Percentiles rank a stretch among this genome's conserved stretches.
phyloP scores from a whole-genome alignment of 768 basidiomycete genomes.

The Pulveroboletus frians region DNA sequence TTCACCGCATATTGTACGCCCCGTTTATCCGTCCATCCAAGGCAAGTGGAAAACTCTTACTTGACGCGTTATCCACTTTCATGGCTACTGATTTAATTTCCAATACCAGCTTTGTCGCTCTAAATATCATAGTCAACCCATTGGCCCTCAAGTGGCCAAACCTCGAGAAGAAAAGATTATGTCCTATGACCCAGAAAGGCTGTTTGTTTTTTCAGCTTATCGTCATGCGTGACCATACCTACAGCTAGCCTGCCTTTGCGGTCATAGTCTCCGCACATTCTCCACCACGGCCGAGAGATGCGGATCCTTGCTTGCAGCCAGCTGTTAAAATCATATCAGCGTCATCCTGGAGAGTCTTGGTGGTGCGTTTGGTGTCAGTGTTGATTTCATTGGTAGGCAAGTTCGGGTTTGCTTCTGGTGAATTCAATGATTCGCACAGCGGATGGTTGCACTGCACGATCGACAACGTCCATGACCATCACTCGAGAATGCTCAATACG shows the following conservation, averaged over 20 bases:
- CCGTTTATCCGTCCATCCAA: constrained; percentile 89
- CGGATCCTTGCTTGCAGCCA: constrained; percentile 91
- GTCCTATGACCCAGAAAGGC: background rate
- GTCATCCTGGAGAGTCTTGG: constrained; percentile 82
- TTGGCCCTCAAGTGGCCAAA: constrained; percentile 77
- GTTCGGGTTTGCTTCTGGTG: constrained; percentile 27
- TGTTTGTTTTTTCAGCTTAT: constrained; percentile 55
- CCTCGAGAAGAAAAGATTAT: constrained; percentile 77
- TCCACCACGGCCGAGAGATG: constrained; percentile 93
- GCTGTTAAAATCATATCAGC: constrained; percentile 82
- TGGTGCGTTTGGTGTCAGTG: constrained; percentile 83
- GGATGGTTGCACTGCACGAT: constrained; percentile 84
- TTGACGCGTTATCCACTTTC: constrained; percentile 91
- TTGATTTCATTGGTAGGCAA: constrained; percentile 82
- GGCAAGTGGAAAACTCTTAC: constrained; percentile 73
- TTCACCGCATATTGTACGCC: constrained; percentile 56
- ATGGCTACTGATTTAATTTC: constrained; percentile 85
- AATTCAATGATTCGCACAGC: constrained; percentile 45
- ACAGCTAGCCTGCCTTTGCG: constrained; percentile 84
- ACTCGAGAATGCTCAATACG: constrained; percentile 82
- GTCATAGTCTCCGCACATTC: constrained; percentile 77
- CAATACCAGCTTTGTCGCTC: constrained; percentile 86
- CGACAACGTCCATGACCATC: constrained; percentile 84
- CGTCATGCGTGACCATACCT: constrained; percentile 22
- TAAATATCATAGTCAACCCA: constrained; percentile 76